phyloP scores from a whole-genome alignment of 1,139 yeast genomes.

The Arxiozyma slooffiae region DNA sequence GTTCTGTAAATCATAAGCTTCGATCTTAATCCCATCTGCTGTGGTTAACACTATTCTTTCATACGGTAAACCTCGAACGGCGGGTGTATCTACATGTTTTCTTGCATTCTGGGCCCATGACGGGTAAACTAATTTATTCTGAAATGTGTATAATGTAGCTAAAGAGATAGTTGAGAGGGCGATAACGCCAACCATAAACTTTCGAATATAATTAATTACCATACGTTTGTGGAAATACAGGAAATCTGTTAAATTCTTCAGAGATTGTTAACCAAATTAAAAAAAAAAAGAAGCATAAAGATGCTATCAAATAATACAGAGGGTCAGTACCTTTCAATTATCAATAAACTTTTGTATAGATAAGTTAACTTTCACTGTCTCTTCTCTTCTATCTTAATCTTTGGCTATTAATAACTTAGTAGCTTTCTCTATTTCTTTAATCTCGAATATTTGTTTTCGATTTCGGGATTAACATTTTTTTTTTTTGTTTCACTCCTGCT shows the following conservation, averaged over 20 bases:
- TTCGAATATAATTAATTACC: constrained; percentile 12
- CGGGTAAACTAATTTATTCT: constrained; percentile 68
- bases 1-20: constrained; percentile 38
- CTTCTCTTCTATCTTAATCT: neutral
- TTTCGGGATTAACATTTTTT: neutral
- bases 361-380: neutral
- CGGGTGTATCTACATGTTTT: constrained; percentile 70
- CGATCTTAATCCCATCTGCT: constrained; percentile 50
- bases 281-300: no score
- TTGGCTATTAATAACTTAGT: no score
- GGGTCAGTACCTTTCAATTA: neutral
- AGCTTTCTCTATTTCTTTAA: neutral
- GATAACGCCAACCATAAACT: constrained; percentile 27
- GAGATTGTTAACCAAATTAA: neutral
- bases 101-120: constrained; percentile 72
- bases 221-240: neutral
- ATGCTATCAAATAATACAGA: no score
- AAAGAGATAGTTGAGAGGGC: constrained; percentile 34
- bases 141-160: constrained; percentile 56
- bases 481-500: neutral
- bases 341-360: neutral
- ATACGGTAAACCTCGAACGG: constrained; percentile 56
- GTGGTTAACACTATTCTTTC: constrained; percentile 56
- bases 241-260: neutral
- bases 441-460: neutral